Conservation (phyloP, 1,139 yeast genomes). For the Candida freyschussii region DNA sequence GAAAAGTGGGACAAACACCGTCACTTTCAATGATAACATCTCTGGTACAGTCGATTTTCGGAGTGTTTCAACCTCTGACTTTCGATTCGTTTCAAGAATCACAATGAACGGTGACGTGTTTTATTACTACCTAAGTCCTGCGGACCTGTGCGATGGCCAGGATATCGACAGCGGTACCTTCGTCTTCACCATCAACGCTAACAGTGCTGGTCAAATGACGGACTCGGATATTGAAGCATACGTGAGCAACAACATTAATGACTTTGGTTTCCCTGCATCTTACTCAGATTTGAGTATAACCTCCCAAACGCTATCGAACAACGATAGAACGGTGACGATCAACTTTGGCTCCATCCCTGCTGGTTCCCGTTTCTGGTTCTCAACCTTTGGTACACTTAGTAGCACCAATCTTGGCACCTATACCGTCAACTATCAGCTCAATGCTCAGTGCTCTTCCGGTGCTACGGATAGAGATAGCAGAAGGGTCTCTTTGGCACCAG, state of each 20-base stretch:
- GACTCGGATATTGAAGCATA: not conserved
- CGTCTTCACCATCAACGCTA: not conserved
- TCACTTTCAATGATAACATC: slow-evolving; percentile 5
- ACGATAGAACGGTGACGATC: no score
- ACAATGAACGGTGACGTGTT: slow-evolving; percentile 6
- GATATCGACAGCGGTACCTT: slow-evolving; percentile 6
- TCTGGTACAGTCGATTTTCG: not conserved
- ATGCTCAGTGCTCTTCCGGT: not conserved
- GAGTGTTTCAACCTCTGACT: not conserved
- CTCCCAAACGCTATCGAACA: no score
- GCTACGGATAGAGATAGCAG: not conserved
- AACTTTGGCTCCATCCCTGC: slow-evolving; percentile 8
- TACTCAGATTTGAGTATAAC: no score
- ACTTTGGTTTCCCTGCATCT: slow-evolving; percentile 2
- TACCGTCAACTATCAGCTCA: not conserved
- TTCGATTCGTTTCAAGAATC: slow-evolving; percentile 2
- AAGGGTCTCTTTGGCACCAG: slow-evolving; percentile 1
- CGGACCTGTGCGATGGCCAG: slow-evolving; percentile 1
- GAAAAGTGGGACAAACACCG: slow-evolving; percentile 1
- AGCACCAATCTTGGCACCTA: no score
- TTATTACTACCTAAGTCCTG: slow-evolving; percentile 2
- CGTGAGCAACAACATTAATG: not conserved
- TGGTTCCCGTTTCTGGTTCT: slow-evolving; percentile 12
- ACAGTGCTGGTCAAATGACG: not conserved
- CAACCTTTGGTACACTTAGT: slow-evolving; percentile 5